Percentiles rank a stretch among this genome's conserved stretches.
These are phyloP conservation scores for Canavalia ensiformis DNA, from an alignment of 306 rosid genomes.

Conservation along the genomic window DNA sequence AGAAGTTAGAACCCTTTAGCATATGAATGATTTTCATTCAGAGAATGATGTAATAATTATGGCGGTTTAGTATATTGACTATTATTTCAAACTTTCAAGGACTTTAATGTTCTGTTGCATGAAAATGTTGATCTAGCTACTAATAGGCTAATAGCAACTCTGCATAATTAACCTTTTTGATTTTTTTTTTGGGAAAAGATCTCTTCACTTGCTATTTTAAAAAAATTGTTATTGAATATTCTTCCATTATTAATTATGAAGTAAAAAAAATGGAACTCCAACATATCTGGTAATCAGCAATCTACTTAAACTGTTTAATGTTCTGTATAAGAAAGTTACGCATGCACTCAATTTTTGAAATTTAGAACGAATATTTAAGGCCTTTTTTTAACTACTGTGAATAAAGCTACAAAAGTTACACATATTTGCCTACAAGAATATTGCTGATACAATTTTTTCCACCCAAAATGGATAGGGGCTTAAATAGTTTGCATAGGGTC, in stretches of 20 bases:
- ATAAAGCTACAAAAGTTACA: not conserved
- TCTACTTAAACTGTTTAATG: not conserved
- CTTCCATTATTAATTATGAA: not conserved
- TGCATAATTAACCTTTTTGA: not conserved
- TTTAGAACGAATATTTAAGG: not conserved
- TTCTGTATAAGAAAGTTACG: not conserved
- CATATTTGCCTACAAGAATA: not conserved
- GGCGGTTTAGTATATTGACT: not conserved
- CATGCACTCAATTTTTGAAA: not conserved
- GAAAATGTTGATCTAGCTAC: not conserved
- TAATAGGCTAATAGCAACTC: too few species aligned
- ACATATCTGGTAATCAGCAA: not conserved
- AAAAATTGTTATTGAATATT: not conserved
- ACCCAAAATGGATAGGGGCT: not conserved
- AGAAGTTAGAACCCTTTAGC: not conserved
- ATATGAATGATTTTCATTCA: not conserved
- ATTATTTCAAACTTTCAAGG: constrained; percentile 5
- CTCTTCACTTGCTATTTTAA: not conserved
- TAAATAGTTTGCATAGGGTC: not conserved
- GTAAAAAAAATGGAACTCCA: not conserved
- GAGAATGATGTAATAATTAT: not conserved
- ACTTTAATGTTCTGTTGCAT: not conserved
- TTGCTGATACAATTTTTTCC: not conserved
- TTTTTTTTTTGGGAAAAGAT: not conserved
- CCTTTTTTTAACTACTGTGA: not conserved